Base-by-base conservation (phyloP, 352 stramenopile species). In the Phytophthora quininea region DNA sequence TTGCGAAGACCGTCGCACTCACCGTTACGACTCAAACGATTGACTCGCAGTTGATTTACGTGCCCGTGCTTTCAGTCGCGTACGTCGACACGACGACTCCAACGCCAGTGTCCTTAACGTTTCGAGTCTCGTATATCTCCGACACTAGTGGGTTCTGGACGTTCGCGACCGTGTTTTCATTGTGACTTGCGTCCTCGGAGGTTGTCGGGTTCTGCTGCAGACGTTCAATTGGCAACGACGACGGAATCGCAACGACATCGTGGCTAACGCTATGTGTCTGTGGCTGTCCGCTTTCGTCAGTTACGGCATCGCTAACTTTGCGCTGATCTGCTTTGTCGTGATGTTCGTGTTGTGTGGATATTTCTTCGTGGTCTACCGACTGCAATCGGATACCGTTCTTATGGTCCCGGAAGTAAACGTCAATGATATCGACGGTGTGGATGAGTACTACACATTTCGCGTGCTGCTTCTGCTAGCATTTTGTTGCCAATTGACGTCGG, bases 321-420 rank as follows among this genome's bases (percentile, higher is more conserved):
- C 80, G 7, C 65, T 64, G 32, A 73, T 74, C 37, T 75, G 59
- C 31, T 89, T 89, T 48, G 11, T 47, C 7, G 83, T 97, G 42
- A 71, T 95, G 24, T 88, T 97, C 35, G 48, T 88, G 7, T 67
- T 98, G 42, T 91, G 77, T 49, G 65, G 64, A 43, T 98, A 98
- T 73, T 95, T 90, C 49, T 88, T 98, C 45, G 54, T 98, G n/a
- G 97, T 98, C 67, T 98, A 98, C 80, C 98, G 98, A 71, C 64
- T 98, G 11, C 93, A 98, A 67, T 84, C 79, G 6, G 79, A 56
- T 31, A 91, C 96, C n/a, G 95, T 95, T 61, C 37, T 97, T 14
- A 65, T 98, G 67, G 79, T 98, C 24, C 95, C 94, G 2, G 77
- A 86, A 24, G 66, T 84, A 11, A 70, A 83, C 31, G 70, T 89